Evolutionary conservation across 2,329 filamentous ascomycete genomes (phyloP), one percentile per base, ranked within the genome.

Genomic region (Fusarium gaditjirri): DNA sequence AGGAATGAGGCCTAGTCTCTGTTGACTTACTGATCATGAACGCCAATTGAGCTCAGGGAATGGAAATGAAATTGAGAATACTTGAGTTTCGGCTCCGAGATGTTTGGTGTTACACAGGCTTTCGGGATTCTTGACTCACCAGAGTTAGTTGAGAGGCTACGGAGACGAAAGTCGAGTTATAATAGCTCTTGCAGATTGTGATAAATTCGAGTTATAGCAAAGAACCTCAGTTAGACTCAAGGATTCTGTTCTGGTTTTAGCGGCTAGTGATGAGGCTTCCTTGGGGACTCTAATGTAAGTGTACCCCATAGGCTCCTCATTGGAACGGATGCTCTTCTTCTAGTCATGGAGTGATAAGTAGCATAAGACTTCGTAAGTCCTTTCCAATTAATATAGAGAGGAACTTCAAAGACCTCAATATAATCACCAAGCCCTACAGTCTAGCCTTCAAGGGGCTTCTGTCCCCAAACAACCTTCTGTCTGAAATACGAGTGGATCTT

Each of bases 401-500:
- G 4, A 23, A 23, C 1, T 10, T 16, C 11, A 42, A 42, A 6
- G 0, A 3, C 9, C 6, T 2, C 13, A 3, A 3, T 5, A 2
- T 6, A 21, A 14, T 14, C 6, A 27, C 3, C 5, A 7, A 21
- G 1, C 6, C 25, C 2, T 5, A 9, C 0, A 8, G 3, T 14
- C 31, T n/a, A 38, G 3, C 0, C 8, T 8, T 5, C 17, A 21
- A 39, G 35, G 5, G 57, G 64, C 21, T 57, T 68, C 1, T 50
- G 50, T 6, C 57, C 57, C 50, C 64, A 68, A 4, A 68, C 50
- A 16, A 25, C 50, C 39, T 33, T 68, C 9, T 68, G 63, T 14
- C 36, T 25, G 3, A 68, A 68, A 27, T 39, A 68, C 1, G 65
- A 49, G 10, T 68, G 65, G 8, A 57, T 57, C n/a, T 68, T 53